A percentile compares a stretch with the other conserved stretches of the same genome.
Conservation (phyloP, 345 rosid species). For the Hibiscus trionum region DNA sequence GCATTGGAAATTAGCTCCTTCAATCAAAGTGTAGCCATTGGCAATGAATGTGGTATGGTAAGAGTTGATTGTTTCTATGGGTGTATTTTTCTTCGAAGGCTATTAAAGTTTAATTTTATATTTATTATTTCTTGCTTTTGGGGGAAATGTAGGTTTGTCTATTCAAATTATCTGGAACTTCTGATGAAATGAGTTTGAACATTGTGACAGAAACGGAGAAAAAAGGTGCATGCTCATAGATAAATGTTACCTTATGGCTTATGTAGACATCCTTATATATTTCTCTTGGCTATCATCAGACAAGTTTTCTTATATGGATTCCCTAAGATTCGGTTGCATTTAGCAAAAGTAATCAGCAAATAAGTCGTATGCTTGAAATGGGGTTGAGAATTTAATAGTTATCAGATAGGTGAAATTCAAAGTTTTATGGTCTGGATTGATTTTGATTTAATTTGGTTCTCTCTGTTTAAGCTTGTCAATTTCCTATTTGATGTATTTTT, state of each 20-base stretch:
- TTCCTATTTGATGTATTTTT: not conserved
- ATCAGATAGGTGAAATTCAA: not conserved
- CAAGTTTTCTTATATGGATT: not conserved
- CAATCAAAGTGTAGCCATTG: slow-evolving; percentile 59
- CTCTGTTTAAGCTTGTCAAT: not conserved
- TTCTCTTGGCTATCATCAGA: not conserved
- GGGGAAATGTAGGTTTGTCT: slow-evolving; percentile 48
- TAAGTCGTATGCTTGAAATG: not conserved
- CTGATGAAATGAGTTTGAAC: slow-evolving; percentile 39
- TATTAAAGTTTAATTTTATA: slow-evolving; percentile 1
- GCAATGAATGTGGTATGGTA: slow-evolving; percentile 65
- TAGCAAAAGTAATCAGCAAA: not conserved
- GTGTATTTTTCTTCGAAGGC: slow-evolving; percentile 1
- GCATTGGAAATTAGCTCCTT: slow-evolving; percentile 52
- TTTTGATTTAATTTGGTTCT: not conserved
- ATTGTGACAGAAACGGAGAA: slow-evolving; percentile 52
- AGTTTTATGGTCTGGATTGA: not conserved
- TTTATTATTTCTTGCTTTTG: slow-evolving; percentile 23
- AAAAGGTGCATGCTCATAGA: slow-evolving; percentile 37
- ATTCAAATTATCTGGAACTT: slow-evolving; percentile 39
- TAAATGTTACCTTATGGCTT: not conserved
- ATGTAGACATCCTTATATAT: not conserved
- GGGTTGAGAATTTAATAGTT: not conserved
- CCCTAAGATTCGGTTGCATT: not conserved
- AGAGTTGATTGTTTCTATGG: slow-evolving; percentile 29